phyloP scores from a whole-genome alignment of 176 grass and related monocot species.

The Areca catechu region DNA sequence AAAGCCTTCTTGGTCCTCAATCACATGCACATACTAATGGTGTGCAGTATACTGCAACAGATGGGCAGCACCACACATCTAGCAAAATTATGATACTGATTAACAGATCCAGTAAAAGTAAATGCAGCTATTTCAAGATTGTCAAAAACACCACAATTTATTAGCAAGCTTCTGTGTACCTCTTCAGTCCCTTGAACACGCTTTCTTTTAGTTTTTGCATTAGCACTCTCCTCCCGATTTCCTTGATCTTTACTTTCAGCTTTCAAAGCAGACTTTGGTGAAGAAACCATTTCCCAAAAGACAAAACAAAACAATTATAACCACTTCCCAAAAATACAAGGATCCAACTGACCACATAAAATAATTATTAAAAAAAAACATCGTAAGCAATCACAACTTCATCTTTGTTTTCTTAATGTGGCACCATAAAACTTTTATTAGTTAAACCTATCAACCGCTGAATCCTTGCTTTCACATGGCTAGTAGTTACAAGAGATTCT shows the following conservation, averaged over 20 bases:
- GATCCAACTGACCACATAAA: neutral
- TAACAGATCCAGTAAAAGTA: neutral
- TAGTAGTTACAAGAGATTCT: too few species aligned
- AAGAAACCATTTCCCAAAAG: slow-evolving; percentile 42
- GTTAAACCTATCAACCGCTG: too few species aligned
- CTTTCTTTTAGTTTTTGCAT: slow-evolving; percentile 44
- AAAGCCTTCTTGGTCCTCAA: too few species aligned
- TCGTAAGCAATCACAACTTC: too few species aligned
- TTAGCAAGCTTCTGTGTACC: slow-evolving; percentile 12
- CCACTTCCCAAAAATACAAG: neutral
- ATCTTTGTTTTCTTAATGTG: too few species aligned
- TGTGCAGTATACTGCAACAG: too few species aligned
- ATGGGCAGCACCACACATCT: too few species aligned
- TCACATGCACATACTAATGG: too few species aligned
- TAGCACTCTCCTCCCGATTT: slow-evolving; percentile 26
- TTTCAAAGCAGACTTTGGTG: slow-evolving; percentile 28
- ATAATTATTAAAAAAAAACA: neutral
- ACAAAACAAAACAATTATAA: neutral
- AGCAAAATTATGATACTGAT: neutral
- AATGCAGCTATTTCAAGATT: neutral
- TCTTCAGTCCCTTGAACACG: slow-evolving; percentile 32
- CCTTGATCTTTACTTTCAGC: slow-evolving; percentile 33
- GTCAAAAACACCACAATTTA: slow-evolving; percentile 3
- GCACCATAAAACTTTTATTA: too few species aligned
- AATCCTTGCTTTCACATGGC: too few species aligned